Percentiles rank a stretch among this genome's conserved stretches.
Conservation (phyloP, 257 asterid species). For the Anisodus acutangulus region DNA sequence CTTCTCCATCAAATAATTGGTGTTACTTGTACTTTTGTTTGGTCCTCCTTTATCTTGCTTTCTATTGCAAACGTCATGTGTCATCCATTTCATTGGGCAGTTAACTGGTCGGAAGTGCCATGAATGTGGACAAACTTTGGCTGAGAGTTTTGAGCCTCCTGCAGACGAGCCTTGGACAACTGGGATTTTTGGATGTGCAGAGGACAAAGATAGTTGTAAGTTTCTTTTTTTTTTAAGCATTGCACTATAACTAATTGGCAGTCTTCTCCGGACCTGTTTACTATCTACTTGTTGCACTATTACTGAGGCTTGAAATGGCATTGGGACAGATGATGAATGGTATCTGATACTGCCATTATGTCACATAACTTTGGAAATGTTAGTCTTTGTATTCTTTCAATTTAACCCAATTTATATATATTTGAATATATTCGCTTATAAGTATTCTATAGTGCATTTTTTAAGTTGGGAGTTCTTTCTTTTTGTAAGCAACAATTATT, state of each 20-base stretch:
- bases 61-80: conserved; percentile 10
- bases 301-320: conserved; percentile 18
- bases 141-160: conserved; percentile 94
- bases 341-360: background rate
- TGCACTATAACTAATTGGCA: background rate
- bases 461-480: background rate
- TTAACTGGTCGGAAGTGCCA: conserved; percentile 78
- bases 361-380: background rate
- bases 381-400: background rate
- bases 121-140: conserved; percentile 96
- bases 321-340: background rate
- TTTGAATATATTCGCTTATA: background rate
- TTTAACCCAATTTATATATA: background rate
- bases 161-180: conserved; percentile 97
- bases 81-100: conserved; percentile 52
- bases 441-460: conserved; percentile 9
- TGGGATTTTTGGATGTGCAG: conserved; percentile 82
- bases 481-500: background rate
- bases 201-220: conserved; percentile 94
- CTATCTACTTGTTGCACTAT: background rate
- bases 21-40: background rate
- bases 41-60: background rate
- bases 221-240: background rate
- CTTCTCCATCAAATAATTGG: background rate
- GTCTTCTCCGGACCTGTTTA: background rate